Evolutionary conservation across 257 asterid genomes (phyloP), one percentile per base, ranked within the genome.

Genomic region (Lantana camara): DNA sequence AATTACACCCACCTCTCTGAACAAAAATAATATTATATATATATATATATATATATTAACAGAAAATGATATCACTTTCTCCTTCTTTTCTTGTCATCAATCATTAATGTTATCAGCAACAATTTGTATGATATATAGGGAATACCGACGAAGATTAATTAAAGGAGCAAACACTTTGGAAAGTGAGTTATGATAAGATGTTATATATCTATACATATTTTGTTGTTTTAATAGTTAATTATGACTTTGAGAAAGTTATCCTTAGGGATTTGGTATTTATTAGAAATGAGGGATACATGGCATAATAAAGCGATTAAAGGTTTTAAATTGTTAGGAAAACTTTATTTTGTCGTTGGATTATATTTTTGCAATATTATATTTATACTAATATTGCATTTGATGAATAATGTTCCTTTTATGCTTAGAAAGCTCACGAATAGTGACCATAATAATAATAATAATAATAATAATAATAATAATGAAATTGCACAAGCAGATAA

Each of bases 1-100:
- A 57, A 63, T 54, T 50, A 45, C 64, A 40, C 67, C 73, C 66
- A 64, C 67, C 56, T 20, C 45, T 34, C 55, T 24, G 32, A 32
- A 60, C 48, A 21, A 64, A 59, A 24, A 17, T 49, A 58, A 19
- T 14, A 11, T 7, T 8, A 14, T 24, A 9, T 14, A 64, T 22
- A 64, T 40, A 71, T 49, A 47, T 38, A 66, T 58, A 32, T 65
- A 66, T 52, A 60, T 35, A 35, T 4, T 4, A 46, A n/a, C 32
- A 23, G 41, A 66, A 53, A 9, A 54, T 41, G 60, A 66, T 32
- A 52, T n/a, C 56, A 45, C 52, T 44, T 30, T 46, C 35, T 35
- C 42, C 57, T 62, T 57, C 22, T 30, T 46, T 11, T 20, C 54
- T 66, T 66, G 57, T 60, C 69, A 72, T 58, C 64, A 30, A 40